These are phyloP conservation scores for Cytospora chrysosperma DNA, from an alignment of 2,329 filamentous ascomycete genomes.

Conservation along the genomic window DNA sequence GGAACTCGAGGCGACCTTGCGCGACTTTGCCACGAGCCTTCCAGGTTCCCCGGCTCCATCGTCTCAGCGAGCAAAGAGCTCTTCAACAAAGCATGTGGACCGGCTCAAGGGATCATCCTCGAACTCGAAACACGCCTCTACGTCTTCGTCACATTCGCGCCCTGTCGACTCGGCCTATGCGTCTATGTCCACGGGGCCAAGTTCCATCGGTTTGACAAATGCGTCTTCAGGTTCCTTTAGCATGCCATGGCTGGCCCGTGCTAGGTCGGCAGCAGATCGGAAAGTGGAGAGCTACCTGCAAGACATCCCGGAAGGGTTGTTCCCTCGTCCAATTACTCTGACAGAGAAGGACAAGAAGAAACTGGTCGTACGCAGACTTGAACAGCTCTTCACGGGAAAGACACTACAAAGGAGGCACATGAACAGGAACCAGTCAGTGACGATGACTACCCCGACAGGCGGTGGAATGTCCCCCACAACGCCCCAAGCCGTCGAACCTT, in stretches of 20 bases:
- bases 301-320: constrained; percentile 68
- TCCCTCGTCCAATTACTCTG: constrained; percentile 61
- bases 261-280: constrained; percentile 46
- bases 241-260: constrained; percentile 38
- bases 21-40: constrained; percentile 67
- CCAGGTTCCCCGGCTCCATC: constrained; percentile 48
- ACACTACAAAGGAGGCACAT: constrained; percentile 40
- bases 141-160: constrained; percentile 52
- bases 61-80: constrained; percentile 43
- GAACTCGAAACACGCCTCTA: constrained; percentile 51
- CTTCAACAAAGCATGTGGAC: constrained; percentile 36
- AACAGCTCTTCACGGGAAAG: constrained; percentile 80
- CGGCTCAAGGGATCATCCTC: constrained; percentile 44
- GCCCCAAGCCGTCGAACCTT: constrained; percentile 33
- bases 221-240: constrained; percentile 42
- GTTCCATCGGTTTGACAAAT: constrained; percentile 31
- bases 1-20: constrained; percentile 71
- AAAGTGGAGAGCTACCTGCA: constrained; percentile 69
- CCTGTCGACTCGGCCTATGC: constrained; percentile 65
- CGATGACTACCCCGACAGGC: constrained; percentile 7
- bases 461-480: constrained; percentile 18
- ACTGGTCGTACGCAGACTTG: constrained; percentile 71
- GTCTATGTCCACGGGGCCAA: constrained; percentile 59
- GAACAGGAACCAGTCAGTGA: constrained; percentile 28
- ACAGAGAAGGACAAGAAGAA: constrained; percentile 75